Conservation (phyloP, 2,329 filamentous ascomycete species). For the Cladosporium velox region DNA sequence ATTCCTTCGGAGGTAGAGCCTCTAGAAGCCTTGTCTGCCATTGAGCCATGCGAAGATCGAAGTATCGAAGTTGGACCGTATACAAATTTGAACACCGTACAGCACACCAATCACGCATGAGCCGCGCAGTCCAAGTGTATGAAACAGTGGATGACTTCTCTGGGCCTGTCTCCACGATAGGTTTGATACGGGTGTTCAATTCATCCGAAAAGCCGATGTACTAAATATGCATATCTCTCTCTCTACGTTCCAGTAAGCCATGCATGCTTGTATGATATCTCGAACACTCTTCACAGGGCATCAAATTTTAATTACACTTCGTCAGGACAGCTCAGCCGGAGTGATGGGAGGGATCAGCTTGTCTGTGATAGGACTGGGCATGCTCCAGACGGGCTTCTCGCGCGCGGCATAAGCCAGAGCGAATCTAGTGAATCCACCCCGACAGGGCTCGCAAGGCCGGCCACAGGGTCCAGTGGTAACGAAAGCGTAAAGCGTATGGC, state of each 20-base stretch:
- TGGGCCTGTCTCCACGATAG: background rate
- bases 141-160: background rate
- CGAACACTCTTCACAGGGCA: background rate
- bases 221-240: background rate
- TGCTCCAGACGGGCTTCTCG: background rate
- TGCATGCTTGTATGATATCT: too few species aligned
- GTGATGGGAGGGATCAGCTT: background rate
- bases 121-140: background rate
- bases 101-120: background rate
- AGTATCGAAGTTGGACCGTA: too few species aligned
- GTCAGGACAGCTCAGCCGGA: background rate
- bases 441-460: background rate
- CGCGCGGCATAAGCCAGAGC: background rate
- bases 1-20: too few species aligned
- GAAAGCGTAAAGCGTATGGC: conserved; percentile 2
- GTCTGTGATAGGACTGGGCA: background rate
- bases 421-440: background rate
- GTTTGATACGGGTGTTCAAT: background rate
- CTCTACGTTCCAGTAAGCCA: background rate
- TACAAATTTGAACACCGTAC: background rate
- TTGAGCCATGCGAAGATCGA: too few species aligned
- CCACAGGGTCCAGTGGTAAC: conserved; percentile 15
- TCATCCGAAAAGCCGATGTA: background rate
- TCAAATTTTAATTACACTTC: background rate
- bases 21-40: too few species aligned